Conservation (phyloP, 1,284 basidiomycete species). For the Termitomyces sp. region DNA sequence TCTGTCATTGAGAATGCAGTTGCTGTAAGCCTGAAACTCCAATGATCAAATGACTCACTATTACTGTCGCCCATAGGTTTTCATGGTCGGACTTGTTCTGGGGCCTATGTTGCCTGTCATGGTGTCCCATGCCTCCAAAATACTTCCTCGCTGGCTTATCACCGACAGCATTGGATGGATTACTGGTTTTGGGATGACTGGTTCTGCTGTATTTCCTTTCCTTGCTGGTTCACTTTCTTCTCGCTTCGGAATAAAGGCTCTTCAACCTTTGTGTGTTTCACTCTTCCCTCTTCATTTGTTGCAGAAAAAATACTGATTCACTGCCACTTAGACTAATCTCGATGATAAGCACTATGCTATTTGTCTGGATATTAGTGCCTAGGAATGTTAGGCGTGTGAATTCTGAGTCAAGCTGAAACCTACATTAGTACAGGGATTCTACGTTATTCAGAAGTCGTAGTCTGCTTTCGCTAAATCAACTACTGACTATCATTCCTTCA, state of each 20-base stretch:
- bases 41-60: not conserved
- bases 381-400: conserved; percentile 14
- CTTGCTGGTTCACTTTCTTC: conserved; percentile 21
- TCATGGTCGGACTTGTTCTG: conserved; percentile 48
- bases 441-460: too few relatives aligned
- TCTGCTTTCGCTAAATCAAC: not conserved
- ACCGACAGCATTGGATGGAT: conserved; percentile 56
- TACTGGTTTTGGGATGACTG: conserved; percentile 29
- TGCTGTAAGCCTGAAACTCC: conserved; percentile 19
- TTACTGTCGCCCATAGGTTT: conserved; percentile 24
- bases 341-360: conserved; percentile 25
- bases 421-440: not conserved
- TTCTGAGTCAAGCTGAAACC: conserved; percentile 2
- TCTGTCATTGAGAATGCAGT: conserved; percentile 48
- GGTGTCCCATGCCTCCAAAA: conserved; percentile 42
- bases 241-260: conserved; percentile 19
- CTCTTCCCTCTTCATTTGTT: not conserved
- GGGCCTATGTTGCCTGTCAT: conserved; percentile 53
- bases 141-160: conserved; percentile 47
- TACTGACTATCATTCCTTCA: not conserved
- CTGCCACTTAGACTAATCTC: conserved; percentile 22
- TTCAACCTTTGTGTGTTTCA: conserved; percentile 22
- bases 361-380: conserved; percentile 26
- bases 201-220: conserved; percentile 19
- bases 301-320: not conserved